Conservation (phyloP, 345 rosid genomes). For the Hypericum androsaemum region DNA sequence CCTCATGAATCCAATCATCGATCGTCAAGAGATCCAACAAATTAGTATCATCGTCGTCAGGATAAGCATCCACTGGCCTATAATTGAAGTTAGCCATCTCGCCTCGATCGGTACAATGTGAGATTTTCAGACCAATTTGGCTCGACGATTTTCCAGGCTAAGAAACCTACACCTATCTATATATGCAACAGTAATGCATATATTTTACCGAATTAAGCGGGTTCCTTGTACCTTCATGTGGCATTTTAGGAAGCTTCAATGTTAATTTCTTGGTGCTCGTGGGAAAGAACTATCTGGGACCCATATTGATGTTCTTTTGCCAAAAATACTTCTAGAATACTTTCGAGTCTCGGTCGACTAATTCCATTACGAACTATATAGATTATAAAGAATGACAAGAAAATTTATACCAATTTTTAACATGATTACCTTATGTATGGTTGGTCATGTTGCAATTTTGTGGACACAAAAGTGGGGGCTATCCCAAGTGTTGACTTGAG, state of each 20-base stretch:
- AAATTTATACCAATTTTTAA: no score
- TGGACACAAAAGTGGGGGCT: no score
- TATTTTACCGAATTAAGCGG: neutral
- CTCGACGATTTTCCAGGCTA: neutral
- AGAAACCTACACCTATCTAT: neutral
- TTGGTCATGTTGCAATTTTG: no score
- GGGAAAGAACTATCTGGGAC: no score
- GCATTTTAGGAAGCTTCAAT: conserved; percentile 29
- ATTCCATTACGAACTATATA: no score
- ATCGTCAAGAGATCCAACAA: conserved; percentile 41
- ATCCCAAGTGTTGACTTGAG: no score
- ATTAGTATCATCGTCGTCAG: conserved; percentile 15
- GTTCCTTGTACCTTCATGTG: conserved; percentile 21
- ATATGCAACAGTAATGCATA: neutral
- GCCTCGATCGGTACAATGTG: no score
- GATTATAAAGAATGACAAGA: no score
- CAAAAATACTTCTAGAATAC: no score
- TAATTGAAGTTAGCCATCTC: neutral
- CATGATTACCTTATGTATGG: no score
- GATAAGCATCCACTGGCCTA: conserved; percentile 23
- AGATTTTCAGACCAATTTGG: neutral
- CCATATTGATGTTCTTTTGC: no score
- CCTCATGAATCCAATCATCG: conserved; percentile 41
- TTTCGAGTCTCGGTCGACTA: no score
- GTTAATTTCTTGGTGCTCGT: conserved; percentile 6